Percentiles rank a stretch among this genome's conserved stretches.
phyloP scores from a whole-genome alignment of 768 basidiomycete genomes.

The Lactarius tabidus region DNA sequence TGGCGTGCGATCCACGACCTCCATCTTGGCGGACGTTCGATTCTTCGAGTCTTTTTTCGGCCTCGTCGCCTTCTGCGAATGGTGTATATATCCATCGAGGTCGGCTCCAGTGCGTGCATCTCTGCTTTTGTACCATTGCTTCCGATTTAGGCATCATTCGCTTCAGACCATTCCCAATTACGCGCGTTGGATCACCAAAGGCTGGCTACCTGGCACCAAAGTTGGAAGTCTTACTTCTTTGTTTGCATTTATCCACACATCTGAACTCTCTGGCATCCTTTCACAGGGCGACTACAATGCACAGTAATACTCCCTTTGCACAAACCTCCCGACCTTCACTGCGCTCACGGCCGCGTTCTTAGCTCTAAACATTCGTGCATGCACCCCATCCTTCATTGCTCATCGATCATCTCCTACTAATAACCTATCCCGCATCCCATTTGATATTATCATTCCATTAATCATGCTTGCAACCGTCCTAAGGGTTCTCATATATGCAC shows the following conservation, averaged over 20 bases:
- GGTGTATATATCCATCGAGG: too few species aligned
- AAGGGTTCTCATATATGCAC: constrained; percentile 60
- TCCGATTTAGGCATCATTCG: constrained; percentile 5
- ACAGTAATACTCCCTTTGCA: constrained; percentile 80
- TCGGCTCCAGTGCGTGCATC: constrained; percentile 67
- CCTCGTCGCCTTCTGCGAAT: too few species aligned
- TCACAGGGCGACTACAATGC: constrained; percentile 80
- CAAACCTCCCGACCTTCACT: constrained; percentile 54
- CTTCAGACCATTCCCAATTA: constrained; percentile 67
- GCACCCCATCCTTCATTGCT: constrained; percentile 22
- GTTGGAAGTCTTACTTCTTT: constrained; percentile 45
- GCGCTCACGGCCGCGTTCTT: constrained; percentile 51
- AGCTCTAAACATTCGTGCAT: constrained; percentile 47
- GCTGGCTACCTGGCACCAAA: constrained; percentile 78
- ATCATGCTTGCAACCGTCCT: constrained; percentile 51
- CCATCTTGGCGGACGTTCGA: constrained; percentile 76
- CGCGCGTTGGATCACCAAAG: constrained; percentile 45
- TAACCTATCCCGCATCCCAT: constrained; percentile 45
- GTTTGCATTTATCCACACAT: too few species aligned
- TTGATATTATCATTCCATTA: constrained; percentile 57
- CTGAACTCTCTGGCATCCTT: constrained; percentile 31
- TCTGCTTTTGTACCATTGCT: neutral
- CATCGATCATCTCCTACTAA: constrained; percentile 29
- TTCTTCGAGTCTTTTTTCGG: constrained; percentile 74
- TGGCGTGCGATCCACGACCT: constrained; percentile 32